Percentiles rank a stretch among this genome's conserved stretches.
phyloP scores from a whole-genome alignment of 495 filamentous ascomycete genomes.

The Thermothielavioides terrestris region DNA sequence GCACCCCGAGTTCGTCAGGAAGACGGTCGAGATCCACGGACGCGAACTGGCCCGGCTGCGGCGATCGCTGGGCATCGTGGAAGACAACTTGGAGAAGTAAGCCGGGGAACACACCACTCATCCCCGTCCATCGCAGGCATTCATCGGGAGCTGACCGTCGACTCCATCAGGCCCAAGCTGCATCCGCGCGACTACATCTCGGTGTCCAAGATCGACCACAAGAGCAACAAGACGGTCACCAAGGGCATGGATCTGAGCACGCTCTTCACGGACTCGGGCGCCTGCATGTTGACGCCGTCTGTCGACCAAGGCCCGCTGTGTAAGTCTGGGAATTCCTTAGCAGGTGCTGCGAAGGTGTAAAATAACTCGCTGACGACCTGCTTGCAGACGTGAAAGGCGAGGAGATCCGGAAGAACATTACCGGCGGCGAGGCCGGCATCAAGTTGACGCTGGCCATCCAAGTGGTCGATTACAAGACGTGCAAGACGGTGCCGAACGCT shows the following conservation, averaged over 20 bases:
- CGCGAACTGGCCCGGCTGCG: slow-evolving; percentile 19
- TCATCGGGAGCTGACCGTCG: neutral
- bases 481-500: slow-evolving; percentile 46
- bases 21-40: slow-evolving; percentile 25
- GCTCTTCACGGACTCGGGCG: slow-evolving; percentile 45
- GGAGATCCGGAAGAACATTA: slow-evolving; percentile 46
- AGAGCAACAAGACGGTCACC: slow-evolving; percentile 49
- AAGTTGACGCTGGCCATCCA: slow-evolving; percentile 53
- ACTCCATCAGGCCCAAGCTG: slow-evolving; percentile 13
- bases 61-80: slow-evolving; percentile 14
- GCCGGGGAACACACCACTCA: neutral
- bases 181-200: slow-evolving; percentile 23
- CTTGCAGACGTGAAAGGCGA: slow-evolving; percentile 30
- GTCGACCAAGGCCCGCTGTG: slow-evolving; percentile 52
- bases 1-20: slow-evolving; percentile 22
- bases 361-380: slow-evolving; percentile 3
- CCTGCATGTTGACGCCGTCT: slow-evolving; percentile 49
- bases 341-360: neutral
- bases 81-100: slow-evolving; percentile 11
- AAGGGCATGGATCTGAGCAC: slow-evolving; percentile 38
- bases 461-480: slow-evolving; percentile 52
- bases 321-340: slow-evolving; percentile 28
- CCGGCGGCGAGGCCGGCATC: slow-evolving; percentile 47
- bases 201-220: slow-evolving; percentile 33
- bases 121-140: too few relatives aligned